Percentiles rank a stretch among this genome's conserved stretches.
Conservation (phyloP, 2,329 filamentous ascomycete species). For the Aspergillus ruber region DNA sequence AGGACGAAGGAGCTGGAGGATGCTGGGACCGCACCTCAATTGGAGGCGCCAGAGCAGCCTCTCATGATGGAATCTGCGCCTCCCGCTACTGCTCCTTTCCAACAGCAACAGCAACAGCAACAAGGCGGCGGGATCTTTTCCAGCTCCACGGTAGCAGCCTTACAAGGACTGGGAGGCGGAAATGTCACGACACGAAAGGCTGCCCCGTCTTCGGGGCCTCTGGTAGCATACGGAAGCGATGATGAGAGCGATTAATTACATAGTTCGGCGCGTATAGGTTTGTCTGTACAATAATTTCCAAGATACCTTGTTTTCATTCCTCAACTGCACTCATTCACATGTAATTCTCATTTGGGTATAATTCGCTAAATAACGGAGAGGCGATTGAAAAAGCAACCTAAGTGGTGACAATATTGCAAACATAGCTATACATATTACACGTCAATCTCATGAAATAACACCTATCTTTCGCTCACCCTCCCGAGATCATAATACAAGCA, state of each 20-base stretch:
- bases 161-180: slow-evolving; percentile 52
- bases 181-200: slow-evolving; percentile 42
- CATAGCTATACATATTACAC: not conserved
- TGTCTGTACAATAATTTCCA: slow-evolving; percentile 26
- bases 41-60: slow-evolving; percentile 44
- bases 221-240: slow-evolving; percentile 87
- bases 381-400: slow-evolving; percentile 4
- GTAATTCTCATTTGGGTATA: slow-evolving; percentile 13
- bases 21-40: slow-evolving; percentile 50
- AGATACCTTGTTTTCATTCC: slow-evolving; percentile 23
- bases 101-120: slow-evolving; percentile 30
- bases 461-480: slow-evolving; percentile 17
- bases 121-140: slow-evolving; percentile 65
- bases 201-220: slow-evolving; percentile 51
- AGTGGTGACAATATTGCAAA: slow-evolving; percentile 5
- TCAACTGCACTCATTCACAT: slow-evolving; percentile 6
- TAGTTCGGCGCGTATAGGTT: slow-evolving; percentile 7
- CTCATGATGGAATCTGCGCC: slow-evolving; percentile 42
- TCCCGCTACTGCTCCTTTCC: slow-evolving; percentile 31
- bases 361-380: slow-evolving; percentile 13
- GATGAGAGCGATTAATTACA: slow-evolving; percentile 60
- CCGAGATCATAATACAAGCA: slow-evolving; percentile 81
- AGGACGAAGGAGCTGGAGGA: slow-evolving; percentile 65
- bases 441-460: not conserved
- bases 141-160: slow-evolving; percentile 69